Evolutionary conservation across 1,284 basidiomycete species (phyloP), one percentile per base, ranked within the genome.

Genomic region (Inonotus obliquus): DNA sequence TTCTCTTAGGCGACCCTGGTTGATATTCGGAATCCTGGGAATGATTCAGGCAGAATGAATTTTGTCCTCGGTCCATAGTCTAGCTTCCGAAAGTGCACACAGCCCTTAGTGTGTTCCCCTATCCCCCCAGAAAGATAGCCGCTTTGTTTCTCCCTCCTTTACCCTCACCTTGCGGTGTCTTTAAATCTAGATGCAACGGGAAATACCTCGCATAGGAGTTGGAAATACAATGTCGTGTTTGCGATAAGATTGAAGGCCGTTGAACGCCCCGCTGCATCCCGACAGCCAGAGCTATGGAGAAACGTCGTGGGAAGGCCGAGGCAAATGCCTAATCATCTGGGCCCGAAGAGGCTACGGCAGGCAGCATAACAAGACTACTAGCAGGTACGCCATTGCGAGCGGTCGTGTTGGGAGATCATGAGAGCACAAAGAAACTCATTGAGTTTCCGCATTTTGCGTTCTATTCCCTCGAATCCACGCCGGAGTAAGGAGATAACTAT

Each of bases 401-500:
- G 25, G 25, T 27, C 47, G 29, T n/a, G 23, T 11, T 13, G 4
- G 2, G 21, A n/a, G 21, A 41, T 57, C 55, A 48, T 57, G 55
- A 25, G 55, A 35, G 29, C 23, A 35, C n/a, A 38, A 38, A 23
- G 45, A 49, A 2, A 44, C 17, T n/a, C 41, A 44, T 11, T 6
- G n/a, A 7, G 13, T 11, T n/a, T 21, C 41, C 17, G 7, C 17
- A n/a, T 44, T 44, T 7, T 44, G 41, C 41, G 32, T 32, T 21
- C 17, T 5, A 5, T 44, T 44, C 19, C 41, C 41, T 49, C 48
- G 35, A 38, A 59, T 37, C 21, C 14, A 23, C 17, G 32, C 29
- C 19, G 57, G 48, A 51, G 47, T 25, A 48, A 54, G 58, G 39
- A 60, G 58, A 60, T 60, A 60, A 27, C 48, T 37, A 44, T 7